phyloP scores from a whole-genome alignment of 768 basidiomycete species.

The Trichaptum fuscoviolaceum region DNA sequence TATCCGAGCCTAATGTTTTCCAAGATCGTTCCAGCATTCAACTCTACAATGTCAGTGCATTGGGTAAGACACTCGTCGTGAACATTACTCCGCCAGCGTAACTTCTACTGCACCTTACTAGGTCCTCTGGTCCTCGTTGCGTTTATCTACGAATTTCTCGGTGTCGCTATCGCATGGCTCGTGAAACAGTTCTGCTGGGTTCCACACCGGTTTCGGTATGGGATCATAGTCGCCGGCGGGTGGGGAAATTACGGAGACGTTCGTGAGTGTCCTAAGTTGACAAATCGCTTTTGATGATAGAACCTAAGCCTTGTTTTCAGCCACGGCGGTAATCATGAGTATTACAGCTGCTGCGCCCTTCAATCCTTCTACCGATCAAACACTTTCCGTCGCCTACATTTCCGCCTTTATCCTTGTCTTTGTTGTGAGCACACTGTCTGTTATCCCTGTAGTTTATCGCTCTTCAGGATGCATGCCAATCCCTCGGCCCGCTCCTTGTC shows the following conservation, averaged over 20 bases:
- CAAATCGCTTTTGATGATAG: neutral
- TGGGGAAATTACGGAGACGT: constrained; percentile 71
- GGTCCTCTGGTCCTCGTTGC: constrained; percentile 63
- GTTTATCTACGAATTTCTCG: constrained; percentile 51
- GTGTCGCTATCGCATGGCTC: constrained; percentile 48
- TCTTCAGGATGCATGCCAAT: neutral
- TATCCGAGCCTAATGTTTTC: constrained; percentile 66
- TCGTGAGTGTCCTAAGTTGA: constrained; percentile 37
- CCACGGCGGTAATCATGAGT: constrained; percentile 60
- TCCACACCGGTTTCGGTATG: constrained; percentile 70
- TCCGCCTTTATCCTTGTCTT: constrained; percentile 58
- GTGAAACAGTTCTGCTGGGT: constrained; percentile 67
- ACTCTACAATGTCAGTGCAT: constrained; percentile 45
- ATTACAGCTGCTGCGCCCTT: constrained; percentile 60
- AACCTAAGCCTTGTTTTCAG: constrained; percentile 27
- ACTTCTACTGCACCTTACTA: constrained; percentile 19
- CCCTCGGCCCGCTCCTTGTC: neutral
- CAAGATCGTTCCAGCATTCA: constrained; percentile 65
- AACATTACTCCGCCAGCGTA: neutral
- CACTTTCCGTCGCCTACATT: constrained; percentile 62
- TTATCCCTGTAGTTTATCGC: neutral
- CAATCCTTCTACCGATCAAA: constrained; percentile 49
- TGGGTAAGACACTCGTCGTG: constrained; percentile 35
- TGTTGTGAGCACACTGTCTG: constrained; percentile 33
- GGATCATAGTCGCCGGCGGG: constrained; percentile 61